phyloP scores from a whole-genome alignment of 345 rosid species.

The Bruguiera gymnorhiza region DNA sequence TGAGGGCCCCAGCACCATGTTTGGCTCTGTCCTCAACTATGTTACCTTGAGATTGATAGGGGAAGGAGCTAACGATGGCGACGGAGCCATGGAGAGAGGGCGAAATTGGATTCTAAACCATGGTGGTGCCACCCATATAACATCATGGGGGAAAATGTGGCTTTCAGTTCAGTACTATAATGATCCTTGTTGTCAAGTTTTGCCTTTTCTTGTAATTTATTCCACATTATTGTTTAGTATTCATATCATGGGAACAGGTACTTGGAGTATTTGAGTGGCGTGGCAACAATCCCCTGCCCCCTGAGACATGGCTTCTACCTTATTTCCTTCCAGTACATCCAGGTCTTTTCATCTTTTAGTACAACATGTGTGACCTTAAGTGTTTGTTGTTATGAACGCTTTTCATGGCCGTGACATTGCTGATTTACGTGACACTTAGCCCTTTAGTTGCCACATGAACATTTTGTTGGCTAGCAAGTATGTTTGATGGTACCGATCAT shows the following conservation, averaged over 20 bases:
- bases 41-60: slow-evolving; percentile 90
- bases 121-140: slow-evolving; percentile 87
- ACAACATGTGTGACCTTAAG: too few species aligned
- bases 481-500: too few species aligned
- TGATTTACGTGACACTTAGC: too few species aligned
- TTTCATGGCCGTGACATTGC: too few species aligned
- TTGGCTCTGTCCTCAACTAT: slow-evolving; percentile 84
- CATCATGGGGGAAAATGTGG: slow-evolving; percentile 99
- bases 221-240: slow-evolving; percentile 15
- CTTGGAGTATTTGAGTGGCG: slow-evolving; percentile 96
- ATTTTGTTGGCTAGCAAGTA: too few species aligned
- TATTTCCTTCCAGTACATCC: slow-evolving; percentile 82
- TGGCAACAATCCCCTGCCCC: slow-evolving; percentile 96
- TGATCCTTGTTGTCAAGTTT: slow-evolving; percentile 11
- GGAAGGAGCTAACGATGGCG: slow-evolving; percentile 85
- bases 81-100: slow-evolving; percentile 77
- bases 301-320: slow-evolving; percentile 98
- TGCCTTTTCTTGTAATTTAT: slow-evolving; percentile 4
- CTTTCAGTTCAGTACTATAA: slow-evolving; percentile 70
- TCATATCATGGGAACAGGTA: slow-evolving; percentile 48
- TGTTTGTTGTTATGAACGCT: too few species aligned
- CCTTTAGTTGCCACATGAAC: too few species aligned
- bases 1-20: slow-evolving; percentile 98
- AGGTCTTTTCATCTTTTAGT: slow-evolving; percentile 43
- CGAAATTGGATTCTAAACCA: slow-evolving; percentile 79